Evolutionary conservation across 352 stramenopile species (phyloP).

Genomic region (Phytophthora rubi): DNA sequence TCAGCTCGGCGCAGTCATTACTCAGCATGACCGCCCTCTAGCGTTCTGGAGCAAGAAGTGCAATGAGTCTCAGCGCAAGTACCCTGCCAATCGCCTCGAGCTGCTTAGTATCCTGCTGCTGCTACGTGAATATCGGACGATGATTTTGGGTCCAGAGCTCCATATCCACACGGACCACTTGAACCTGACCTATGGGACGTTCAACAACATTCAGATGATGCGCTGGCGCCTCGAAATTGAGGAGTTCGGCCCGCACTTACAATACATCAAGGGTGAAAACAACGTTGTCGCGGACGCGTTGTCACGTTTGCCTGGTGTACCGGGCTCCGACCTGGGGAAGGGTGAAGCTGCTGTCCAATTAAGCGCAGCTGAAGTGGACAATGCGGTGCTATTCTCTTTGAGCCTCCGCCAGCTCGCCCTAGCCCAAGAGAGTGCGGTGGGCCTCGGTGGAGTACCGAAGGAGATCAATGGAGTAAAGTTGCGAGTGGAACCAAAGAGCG

Average conservation of each 20-base stretch:
- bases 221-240: slow-evolving; percentile 13
- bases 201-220: slow-evolving; percentile 17
- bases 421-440: not conserved
- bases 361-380: not conserved
- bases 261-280: slow-evolving; percentile 9
- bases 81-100: slow-evolving; percentile 3
- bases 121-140: slow-evolving; percentile 4
- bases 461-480: slow-evolving; percentile 12
- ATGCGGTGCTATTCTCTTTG: not conserved
- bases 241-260: slow-evolving; percentile 1
- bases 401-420: not conserved
- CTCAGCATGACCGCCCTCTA: slow-evolving; percentile 5
- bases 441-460: not conserved
- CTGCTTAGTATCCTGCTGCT: slow-evolving; percentile 8
- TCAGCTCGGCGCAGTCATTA: not conserved
- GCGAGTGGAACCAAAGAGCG: not conserved
- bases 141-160: slow-evolving; percentile 7
- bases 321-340: not conserved
- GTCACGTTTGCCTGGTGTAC: slow-evolving; percentile 1
- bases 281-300: slow-evolving; percentile 13
- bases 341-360: not conserved
- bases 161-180: slow-evolving; percentile 19
- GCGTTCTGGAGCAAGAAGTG: slow-evolving; percentile 17
- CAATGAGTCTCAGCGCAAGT: slow-evolving; percentile 1
- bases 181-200: slow-evolving; percentile 14